Evolutionary conservation across 495 filamentous ascomycete species (phyloP).

Genomic region (Xylaria castorea): DNA sequence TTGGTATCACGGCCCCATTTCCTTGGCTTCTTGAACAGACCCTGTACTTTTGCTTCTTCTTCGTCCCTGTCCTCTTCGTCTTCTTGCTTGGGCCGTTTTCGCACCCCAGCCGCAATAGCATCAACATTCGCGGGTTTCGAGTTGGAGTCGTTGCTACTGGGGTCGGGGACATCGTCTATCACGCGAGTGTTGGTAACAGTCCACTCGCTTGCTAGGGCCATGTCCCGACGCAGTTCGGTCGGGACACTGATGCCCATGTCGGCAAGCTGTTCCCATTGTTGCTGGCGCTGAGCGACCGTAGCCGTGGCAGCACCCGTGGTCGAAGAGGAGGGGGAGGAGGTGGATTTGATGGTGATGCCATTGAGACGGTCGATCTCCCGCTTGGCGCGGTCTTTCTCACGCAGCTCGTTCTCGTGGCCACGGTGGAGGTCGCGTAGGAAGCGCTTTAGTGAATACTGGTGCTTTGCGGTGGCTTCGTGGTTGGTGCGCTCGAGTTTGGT

Average conservation of each 20-base stretch:
- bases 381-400: conserved; percentile 81
- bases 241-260: conserved; percentile 88
- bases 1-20: conserved; percentile 78
- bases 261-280: conserved; percentile 83
- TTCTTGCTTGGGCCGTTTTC: conserved; percentile 70
- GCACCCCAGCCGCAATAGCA: conserved; percentile 60
- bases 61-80: conserved; percentile 68
- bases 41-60: conserved; percentile 64
- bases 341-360: conserved; percentile 64
- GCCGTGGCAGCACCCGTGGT: conserved; percentile 35
- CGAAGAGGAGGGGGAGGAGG: conserved; percentile 35
- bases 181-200: conserved; percentile 68
- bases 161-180: conserved; percentile 33
- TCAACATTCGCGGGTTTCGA: conserved; percentile 48
- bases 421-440: conserved; percentile 88
- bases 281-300: conserved; percentile 75
- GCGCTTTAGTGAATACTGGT: conserved; percentile 88
- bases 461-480: conserved; percentile 87
- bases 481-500: conserved; percentile 87
- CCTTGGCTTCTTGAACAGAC: conserved; percentile 61
- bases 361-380: conserved; percentile 87
- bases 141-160: conserved; percentile 32
- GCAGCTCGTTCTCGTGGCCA: conserved; percentile 75
- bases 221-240: conserved; percentile 74
- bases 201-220: conserved; percentile 95